Percentiles rank a stretch among this genome's conserved stretches.
These are phyloP conservation scores for Ustilago lituana DNA, from an alignment of 1,284 basidiomycete genomes.

Conservation along the genomic window DNA sequence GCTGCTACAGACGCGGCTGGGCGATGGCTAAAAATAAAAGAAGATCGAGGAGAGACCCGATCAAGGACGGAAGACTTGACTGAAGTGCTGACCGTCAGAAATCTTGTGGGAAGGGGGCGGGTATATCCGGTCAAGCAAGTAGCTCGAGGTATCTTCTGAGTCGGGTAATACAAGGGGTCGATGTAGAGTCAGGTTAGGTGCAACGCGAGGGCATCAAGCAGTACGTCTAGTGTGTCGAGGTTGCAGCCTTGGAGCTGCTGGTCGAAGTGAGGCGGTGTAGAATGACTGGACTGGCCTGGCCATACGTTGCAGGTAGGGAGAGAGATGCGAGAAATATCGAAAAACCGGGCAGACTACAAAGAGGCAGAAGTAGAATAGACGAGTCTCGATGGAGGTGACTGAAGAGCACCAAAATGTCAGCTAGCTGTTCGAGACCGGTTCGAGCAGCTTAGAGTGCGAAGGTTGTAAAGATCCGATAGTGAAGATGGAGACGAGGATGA, in stretches of 20 bases:
- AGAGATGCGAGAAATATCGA: background rate
- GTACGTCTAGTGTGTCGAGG: background rate
- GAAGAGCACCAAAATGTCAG: background rate
- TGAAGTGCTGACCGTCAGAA: background rate
- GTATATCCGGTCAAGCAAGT: slow-evolving; percentile 11
- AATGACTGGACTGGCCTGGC: too few species aligned
- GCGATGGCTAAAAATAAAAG: background rate
- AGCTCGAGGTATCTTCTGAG: slow-evolving; percentile 25
- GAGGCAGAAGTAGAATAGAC: background rate
- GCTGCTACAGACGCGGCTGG: background rate
- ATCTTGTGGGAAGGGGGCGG: too few species aligned
- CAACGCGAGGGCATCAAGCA: slow-evolving; percentile 2
- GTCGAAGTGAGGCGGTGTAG: background rate
- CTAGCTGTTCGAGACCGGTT: slow-evolving; percentile 9
- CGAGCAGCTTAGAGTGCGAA: background rate
- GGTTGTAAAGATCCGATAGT: background rate
- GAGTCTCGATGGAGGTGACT: background rate
- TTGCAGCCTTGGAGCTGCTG: background rate
- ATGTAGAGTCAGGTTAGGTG: slow-evolving; percentile 12
- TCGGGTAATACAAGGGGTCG: slow-evolving; percentile 12
- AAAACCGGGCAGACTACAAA: background rate
- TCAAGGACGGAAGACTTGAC: background rate
- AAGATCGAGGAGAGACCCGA: slow-evolving; percentile 5
- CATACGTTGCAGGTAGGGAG: background rate
- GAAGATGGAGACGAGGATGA: too few species aligned